These are phyloP conservation scores for Phytophthora hibernalis DNA, from an alignment of 352 stramenopile genomes.

Conservation along the genomic window DNA sequence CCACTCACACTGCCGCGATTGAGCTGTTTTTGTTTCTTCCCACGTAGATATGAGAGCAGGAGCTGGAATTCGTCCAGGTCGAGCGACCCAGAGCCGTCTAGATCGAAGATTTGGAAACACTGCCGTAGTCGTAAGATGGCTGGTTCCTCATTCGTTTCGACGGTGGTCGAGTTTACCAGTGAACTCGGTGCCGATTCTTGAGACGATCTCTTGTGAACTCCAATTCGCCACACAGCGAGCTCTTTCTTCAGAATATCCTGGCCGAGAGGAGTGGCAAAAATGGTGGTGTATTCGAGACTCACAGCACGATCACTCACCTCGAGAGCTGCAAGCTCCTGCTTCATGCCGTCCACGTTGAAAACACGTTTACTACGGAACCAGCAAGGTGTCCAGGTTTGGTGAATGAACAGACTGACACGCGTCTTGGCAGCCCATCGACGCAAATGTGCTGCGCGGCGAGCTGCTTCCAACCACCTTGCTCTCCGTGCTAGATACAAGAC, in stretches of 20 bases:
- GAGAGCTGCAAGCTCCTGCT: slow-evolving; percentile 33
- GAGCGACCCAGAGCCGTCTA: slow-evolving; percentile 53
- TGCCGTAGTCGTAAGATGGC: slow-evolving; percentile 39
- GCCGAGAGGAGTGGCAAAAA: slow-evolving; percentile 45
- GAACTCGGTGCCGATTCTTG: not conserved
- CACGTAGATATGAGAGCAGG: slow-evolving; percentile 55
- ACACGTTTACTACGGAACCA: slow-evolving; percentile 48
- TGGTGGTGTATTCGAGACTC: slow-evolving; percentile 33
- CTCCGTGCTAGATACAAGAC: slow-evolving; percentile 22
- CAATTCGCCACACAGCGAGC: slow-evolving; percentile 35
- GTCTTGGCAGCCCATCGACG: slow-evolving; percentile 53
- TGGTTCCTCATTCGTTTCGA: not conserved
- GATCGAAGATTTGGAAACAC: slow-evolving; percentile 56
- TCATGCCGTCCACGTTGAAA: slow-evolving; percentile 37
- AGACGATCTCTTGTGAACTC: slow-evolving; percentile 3
- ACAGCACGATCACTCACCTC: slow-evolving; percentile 33
- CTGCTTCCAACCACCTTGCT: slow-evolving; percentile 8
- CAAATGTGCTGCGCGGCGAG: slow-evolving; percentile 29
- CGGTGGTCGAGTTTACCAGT: not conserved
- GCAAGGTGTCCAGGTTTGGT: slow-evolving; percentile 40
- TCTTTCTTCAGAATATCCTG: slow-evolving; percentile 47
- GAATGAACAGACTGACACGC: slow-evolving; percentile 50
- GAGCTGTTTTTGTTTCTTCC: slow-evolving; percentile 12
- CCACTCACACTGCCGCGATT: slow-evolving; percentile 7
- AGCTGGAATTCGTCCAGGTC: slow-evolving; percentile 62